A percentile compares a stretch with the other conserved stretches of the same genome.
These are phyloP conservation scores for Dimocarpus longan DNA, from an alignment of 345 rosid species.

Conservation along the genomic window DNA sequence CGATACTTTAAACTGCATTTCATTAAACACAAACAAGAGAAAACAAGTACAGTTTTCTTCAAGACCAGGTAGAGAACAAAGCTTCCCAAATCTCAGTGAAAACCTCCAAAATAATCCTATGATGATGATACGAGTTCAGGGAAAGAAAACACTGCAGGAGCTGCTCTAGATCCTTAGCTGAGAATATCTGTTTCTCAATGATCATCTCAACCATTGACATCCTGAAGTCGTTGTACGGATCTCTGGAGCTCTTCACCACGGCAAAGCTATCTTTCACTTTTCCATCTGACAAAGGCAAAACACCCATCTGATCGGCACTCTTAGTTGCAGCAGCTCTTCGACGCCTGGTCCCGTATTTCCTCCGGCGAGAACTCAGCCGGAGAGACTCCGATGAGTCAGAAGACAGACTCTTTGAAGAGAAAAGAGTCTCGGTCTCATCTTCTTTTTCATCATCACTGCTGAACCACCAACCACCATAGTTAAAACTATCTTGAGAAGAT, in stretches of 20 bases:
- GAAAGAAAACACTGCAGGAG: conserved; percentile 74
- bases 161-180: conserved; percentile 56
- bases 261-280: conserved; percentile 77
- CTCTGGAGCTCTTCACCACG: conserved; percentile 75
- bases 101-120: conserved; percentile 59
- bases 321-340: conserved; percentile 17
- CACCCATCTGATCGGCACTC: conserved; percentile 24
- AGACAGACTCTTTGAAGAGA: conserved; percentile 73
- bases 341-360: conserved; percentile 18
- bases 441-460: conserved; percentile 69
- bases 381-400: conserved; percentile 58
- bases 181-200: conserved; percentile 68
- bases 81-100: conserved; percentile 70
- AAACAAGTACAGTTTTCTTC: conserved; percentile 15
- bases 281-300: conserved; percentile 28
- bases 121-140: conserved; percentile 69
- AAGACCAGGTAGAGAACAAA: conserved; percentile 48
- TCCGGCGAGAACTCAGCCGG: conserved; percentile 16
- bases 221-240: conserved; percentile 72
- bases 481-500: conserved; percentile 49
- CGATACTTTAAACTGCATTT: neutral
- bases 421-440: conserved; percentile 56
- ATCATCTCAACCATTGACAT: conserved; percentile 90
- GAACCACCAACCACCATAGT: conserved; percentile 53
- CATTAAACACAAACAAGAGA: conserved; percentile 11